Evolutionary conservation across 176 grass and related monocot species (phyloP), one percentile per base, ranked within the genome.

Genomic region (Juncus effusus): DNA sequence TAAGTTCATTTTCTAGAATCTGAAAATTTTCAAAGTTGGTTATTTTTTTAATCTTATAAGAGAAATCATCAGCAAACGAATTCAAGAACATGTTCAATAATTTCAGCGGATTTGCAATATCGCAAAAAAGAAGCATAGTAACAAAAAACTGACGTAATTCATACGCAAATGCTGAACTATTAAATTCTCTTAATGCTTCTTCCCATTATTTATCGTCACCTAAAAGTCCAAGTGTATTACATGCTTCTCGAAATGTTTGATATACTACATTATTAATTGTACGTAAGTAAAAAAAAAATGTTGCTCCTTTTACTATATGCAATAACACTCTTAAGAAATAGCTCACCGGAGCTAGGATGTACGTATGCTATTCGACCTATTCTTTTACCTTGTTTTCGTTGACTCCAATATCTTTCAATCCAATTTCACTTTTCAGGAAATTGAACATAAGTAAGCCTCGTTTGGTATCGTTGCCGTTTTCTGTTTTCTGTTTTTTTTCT

Each of bases 201-300:
- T 28, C 12, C 70, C 60, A 81, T 65, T 81, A 70, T 11, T 41
- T 75, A 14, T 81, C 70, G 38, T 81, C 61, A 13, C 39, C 78
- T 7, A 81, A 35, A 2, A 75, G 19, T 28, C 19, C 19, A 16
- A 74, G 16, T 0, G 51, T 61, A 35, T 68, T 35, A 16, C 70
- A 75, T 0, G 69, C 77, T 63, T 72, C 65, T 3, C 56, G 40
- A 64, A 73, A 74, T 7, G 59, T 66, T 10, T 3, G 40, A n/a
- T 69, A 16, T 16, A 59, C 3, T 38, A 66, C 38, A 47, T 62
- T 41, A 60, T 51, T 19, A 6, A 75, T 10, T 8, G 61, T 75
- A 3, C 4, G 8, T 2, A 75, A 14, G 2, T 81, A 36, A 4
- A 74, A 12, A 54, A 59, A 75, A 0, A 16, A 74, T 60, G 11